Evolutionary conservation across 1,284 basidiomycete genomes (phyloP).

Genomic region (Trichosporon sp.): DNA sequence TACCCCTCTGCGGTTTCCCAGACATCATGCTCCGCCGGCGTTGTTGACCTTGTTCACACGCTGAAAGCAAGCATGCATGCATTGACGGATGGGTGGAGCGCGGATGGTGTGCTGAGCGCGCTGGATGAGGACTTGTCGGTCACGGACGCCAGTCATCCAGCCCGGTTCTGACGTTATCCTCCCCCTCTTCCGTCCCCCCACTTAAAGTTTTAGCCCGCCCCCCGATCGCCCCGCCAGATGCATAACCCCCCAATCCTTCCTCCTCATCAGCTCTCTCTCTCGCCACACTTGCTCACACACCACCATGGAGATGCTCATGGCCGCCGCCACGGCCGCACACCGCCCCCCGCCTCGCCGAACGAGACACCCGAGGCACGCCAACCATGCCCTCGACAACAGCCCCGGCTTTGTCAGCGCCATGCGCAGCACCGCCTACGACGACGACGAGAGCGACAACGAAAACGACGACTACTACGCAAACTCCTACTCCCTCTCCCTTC

Average conservation of each 20-base stretch:
- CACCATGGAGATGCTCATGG: conserved; percentile 2
- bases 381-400: conserved; percentile 3
- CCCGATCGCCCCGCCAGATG: too few relatives aligned
- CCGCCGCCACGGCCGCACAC: background rate
- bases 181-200: background rate
- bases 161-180: background rate
- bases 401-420: background rate
- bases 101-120: background rate
- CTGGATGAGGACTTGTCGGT: background rate
- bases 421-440: background rate
- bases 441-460: background rate
- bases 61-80: background rate
- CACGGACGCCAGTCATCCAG: background rate
- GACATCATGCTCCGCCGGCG: too few relatives aligned
- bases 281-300: background rate
- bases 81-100: background rate
- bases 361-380: background rate
- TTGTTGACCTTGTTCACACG: background rate
- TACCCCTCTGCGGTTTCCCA: background rate
- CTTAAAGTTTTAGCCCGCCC: background rate
- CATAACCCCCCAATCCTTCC: conserved; percentile 4
- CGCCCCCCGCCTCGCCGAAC: background rate
- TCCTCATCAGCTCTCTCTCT: background rate
- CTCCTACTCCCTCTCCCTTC: background rate
- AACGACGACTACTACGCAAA: background rate